Evolutionary conservation across 1,284 basidiomycete genomes (phyloP).

Genomic region (Naganishia liquefaciens): DNA sequence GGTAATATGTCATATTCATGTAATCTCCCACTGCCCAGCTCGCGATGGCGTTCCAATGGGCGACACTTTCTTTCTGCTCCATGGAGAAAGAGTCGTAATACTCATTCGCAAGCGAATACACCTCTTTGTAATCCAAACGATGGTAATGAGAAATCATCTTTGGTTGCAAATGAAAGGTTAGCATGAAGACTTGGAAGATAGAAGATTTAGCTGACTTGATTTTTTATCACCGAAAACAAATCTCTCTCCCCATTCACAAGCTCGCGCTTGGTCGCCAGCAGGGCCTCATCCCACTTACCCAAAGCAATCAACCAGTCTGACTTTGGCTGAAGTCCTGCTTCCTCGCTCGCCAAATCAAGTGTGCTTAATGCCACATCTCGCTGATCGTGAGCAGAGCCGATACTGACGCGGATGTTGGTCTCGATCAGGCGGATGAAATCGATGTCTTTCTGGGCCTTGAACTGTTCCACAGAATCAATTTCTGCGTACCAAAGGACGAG

Average conservation of each 20-base stretch:
- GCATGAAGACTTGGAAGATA: not conserved
- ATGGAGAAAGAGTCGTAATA: slow-evolving; percentile 45
- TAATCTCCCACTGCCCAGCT: slow-evolving; percentile 48
- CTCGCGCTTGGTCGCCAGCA: slow-evolving; percentile 16
- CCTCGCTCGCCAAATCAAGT: slow-evolving; percentile 25
- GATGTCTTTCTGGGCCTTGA: slow-evolving; percentile 1
- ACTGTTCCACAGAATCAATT: slow-evolving; percentile 26
- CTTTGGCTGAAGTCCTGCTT: slow-evolving; percentile 21
- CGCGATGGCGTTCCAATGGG: slow-evolving; percentile 46
- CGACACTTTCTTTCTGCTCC: slow-evolving; percentile 41
- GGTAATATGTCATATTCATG: slow-evolving; percentile 47
- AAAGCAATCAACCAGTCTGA: slow-evolving; percentile 30
- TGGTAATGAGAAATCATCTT: slow-evolving; percentile 41
- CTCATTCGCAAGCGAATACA: slow-evolving; percentile 42
- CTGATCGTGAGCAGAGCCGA: slow-evolving; percentile 29
- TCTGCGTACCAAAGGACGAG: slow-evolving; percentile 33
- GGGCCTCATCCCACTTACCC: slow-evolving; percentile 30
- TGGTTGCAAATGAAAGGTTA: not conserved
- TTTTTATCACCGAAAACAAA: not conserved
- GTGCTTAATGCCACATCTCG: slow-evolving; percentile 28
- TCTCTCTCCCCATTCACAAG: slow-evolving; percentile 27
- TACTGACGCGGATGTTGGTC: slow-evolving; percentile 30
- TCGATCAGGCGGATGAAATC: slow-evolving; percentile 19
- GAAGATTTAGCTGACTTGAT: not conserved
- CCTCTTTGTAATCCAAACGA: slow-evolving; percentile 42